These are phyloP conservation scores for Cladosporium sp. DNA, from an alignment of 2,329 filamentous ascomycete genomes.

Conservation along the genomic window DNA sequence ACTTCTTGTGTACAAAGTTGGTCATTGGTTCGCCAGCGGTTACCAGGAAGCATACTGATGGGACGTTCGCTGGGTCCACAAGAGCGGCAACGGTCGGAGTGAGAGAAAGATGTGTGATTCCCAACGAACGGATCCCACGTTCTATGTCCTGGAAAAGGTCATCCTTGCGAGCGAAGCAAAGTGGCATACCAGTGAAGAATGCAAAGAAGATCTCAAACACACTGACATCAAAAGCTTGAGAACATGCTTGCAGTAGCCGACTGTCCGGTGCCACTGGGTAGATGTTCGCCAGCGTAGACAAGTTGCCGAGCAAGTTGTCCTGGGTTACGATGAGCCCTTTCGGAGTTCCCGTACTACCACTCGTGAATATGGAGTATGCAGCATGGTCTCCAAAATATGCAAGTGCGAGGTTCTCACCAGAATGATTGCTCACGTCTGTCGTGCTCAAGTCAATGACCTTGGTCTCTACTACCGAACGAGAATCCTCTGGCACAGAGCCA, in stretches of 20 bases:
- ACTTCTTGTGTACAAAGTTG: constrained; percentile 63
- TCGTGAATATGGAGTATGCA: constrained; percentile 73
- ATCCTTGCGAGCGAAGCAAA: constrained; percentile 73
- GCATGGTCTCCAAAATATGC: constrained; percentile 36
- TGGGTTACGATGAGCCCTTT: constrained; percentile 79
- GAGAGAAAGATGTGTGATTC: constrained; percentile 75
- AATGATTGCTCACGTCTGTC: constrained; percentile 30
- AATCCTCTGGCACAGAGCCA: constrained; percentile 8
- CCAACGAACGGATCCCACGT: constrained; percentile 57
- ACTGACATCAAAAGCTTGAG: constrained; percentile 80
- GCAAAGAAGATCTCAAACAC: constrained; percentile 89
- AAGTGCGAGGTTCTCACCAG: constrained; percentile 35
- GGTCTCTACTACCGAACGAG: constrained; percentile 14
- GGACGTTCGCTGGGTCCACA: constrained; percentile 65
- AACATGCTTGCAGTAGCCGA: constrained; percentile 75
- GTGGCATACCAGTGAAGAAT: constrained; percentile 71
- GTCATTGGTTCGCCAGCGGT: constrained; percentile 80
- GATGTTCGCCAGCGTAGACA: constrained; percentile 60
- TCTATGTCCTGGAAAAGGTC: constrained; percentile 70
- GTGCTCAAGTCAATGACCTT: constrained; percentile 24
- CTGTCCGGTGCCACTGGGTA: constrained; percentile 58
- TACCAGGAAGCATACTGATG: constrained; percentile 68
- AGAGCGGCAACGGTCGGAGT: constrained; percentile 80
- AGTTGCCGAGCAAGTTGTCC: constrained; percentile 69
- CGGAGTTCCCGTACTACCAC: constrained; percentile 73